Evolutionary conservation across 139 green algal genomes (phyloP), one percentile per base, ranked within the genome.

Genomic region (Yamagishiella unicocca): DNA sequence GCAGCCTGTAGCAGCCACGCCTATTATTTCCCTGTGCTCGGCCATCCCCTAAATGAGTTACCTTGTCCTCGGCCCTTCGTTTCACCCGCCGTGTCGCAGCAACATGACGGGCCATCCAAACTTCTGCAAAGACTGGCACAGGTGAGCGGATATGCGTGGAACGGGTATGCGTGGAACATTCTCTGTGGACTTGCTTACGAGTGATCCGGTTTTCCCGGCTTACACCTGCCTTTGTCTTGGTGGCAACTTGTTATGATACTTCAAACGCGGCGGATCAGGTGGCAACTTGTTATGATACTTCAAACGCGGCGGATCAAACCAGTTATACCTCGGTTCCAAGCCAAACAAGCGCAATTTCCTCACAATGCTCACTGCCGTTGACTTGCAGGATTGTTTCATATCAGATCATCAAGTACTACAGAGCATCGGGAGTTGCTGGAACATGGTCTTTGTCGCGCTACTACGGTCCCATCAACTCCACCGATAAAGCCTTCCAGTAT

Each of bases 91-190:
- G 29, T 27, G 25, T 24, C n/a, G 31, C 78, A 85, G 78, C 31
- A 67, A 87, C 40, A 27, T 87, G 38, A 43, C 58, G 21, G 81
- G 81, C 29, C 81, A 87, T 45, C 81, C 81, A 9, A 87, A 88
- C 37, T 87, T 87, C 81, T 87, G 81, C 58, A 46, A 45, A 35
- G 81, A 87, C 58, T 87, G 81, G 81, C 81, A 87, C 64, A 67
- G 58, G 58, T 67, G n/a, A 5, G 58, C 25, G 29, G 58, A 6
- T n/a, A n/a, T n/a, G n/a, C n/a, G n/a, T n/a, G n/a, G n/a, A n/a
- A n/a, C n/a, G n/a, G n/a, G n/a, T n/a, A n/a, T 67, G 58, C 58
- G n/a, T 67, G 14, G 58, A 29, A 9, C 58, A 67, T 31, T 9
- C 27, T 67, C 19, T 67, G 58, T n/a, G 58, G 19, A n/a, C n/a